Conservation (phyloP, 129 eudicot species). For the Helichrysum umbraculigerum region DNA sequence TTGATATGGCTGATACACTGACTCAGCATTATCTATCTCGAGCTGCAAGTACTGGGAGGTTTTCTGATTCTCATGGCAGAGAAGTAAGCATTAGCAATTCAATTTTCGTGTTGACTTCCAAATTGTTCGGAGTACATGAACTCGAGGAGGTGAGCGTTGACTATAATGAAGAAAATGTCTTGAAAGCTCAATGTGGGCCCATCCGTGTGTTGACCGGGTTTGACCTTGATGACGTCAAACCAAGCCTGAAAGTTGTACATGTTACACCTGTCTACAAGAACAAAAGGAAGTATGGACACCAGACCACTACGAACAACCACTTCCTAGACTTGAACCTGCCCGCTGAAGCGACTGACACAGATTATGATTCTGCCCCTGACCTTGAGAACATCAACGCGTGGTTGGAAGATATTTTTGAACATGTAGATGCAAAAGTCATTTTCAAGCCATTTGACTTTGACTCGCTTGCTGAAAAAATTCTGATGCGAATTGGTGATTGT, state of each 20-base stretch:
- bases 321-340: conserved; percentile 75
- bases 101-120: conserved; percentile 56
- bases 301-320: conserved; percentile 30
- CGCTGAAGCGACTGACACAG: conserved; percentile 50
- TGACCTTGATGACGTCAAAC: conserved; percentile 52
- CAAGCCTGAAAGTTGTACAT: conserved; percentile 20
- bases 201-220: conserved; percentile 52
- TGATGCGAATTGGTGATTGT: conserved; percentile 37
- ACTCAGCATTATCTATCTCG: conserved; percentile 58
- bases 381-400: conserved; percentile 47
- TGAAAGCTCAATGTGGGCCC: conserved; percentile 41
- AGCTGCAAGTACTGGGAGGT: conserved; percentile 63
- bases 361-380: conserved; percentile 29
- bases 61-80: conserved; percentile 71
- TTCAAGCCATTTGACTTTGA: conserved; percentile 68
- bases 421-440: conserved; percentile 47
- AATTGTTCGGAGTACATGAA: conserved; percentile 16
- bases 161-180: conserved; percentile 55
- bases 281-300: conserved; percentile 67
- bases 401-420: conserved; percentile 55
- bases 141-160: conserved; percentile 15
- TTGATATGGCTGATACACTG: conserved; percentile 58
- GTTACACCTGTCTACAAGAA: conserved; percentile 36
- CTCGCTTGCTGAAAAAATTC: conserved; percentile 47
- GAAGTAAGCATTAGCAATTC: conserved; percentile 67